Base-by-base conservation (phyloP, 805 yeast genomes). In the Zygosaccharomyces rouxii region DNA sequence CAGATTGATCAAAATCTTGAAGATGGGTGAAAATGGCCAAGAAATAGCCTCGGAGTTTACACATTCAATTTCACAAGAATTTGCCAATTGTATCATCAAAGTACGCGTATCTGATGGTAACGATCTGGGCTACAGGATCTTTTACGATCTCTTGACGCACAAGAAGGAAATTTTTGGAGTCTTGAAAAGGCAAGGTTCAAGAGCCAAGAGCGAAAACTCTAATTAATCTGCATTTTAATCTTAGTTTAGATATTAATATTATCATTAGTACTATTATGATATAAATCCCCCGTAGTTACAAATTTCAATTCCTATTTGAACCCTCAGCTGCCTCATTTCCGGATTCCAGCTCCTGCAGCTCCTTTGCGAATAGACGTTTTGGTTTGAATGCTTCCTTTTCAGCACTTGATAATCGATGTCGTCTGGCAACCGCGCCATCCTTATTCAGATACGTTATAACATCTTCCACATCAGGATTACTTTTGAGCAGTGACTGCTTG, bases 161-260 rank as follows among this genome's bases (percentile, higher is more conserved):
- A 81, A 82, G 53, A 81, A 79, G 23, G 69, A 71, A 18, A 78
- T 87, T n/a, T 86, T 87, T 59, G 74, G 76, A 29, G 86, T 81
- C 54, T 75, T 86, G 55, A 80, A 77, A 47, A 56, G 62, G 42
- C 62, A 58, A 35, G 58, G 57, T 26, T 52, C 59, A 11, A 49
- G 45, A 42, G 46, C 35, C 25, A 49, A 43, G 40, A 47, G 33
- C 14, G 52, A 46, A n/a, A 46, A 28, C 13, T 23, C 48, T 7
- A 33, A 19, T 16, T 44, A 33, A 40, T 26, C 33, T 26, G 10
- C 28, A 25, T 25, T 25, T 25, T 25, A 25, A 11, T 7, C 13
- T 5, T 11, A 9, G 10, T 4, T 25, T 25, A 25, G 10, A 25
- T 25, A 25, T 25, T 25, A 25, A 25, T 25, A 25, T 25, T 26